Evolutionary conservation across 2,329 filamentous ascomycete species (phyloP).

Genomic region (Penicillium capsulatum): DNA sequence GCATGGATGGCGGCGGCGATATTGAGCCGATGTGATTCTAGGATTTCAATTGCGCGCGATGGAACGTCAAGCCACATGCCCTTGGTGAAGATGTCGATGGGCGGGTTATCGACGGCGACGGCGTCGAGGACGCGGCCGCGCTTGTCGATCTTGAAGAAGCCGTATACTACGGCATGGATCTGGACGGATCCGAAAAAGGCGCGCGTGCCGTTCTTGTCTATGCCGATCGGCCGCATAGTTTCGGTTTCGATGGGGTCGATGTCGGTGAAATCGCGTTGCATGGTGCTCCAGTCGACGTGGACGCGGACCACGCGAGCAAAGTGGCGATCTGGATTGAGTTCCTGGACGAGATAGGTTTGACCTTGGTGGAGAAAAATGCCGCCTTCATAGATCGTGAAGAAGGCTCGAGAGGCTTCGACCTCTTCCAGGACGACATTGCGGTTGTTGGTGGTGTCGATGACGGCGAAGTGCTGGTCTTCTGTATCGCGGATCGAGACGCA

Average conservation of each 20-base stretch:
- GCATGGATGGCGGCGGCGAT: conserved; percentile 88
- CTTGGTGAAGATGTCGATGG: conserved; percentile 77
- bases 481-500: conserved; percentile 86
- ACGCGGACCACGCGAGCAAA: conserved; percentile 86
- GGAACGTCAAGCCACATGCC: conserved; percentile 97
- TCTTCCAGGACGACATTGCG: conserved; percentile 87
- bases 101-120: conserved; percentile 87
- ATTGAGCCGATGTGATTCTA: conserved; percentile 68
- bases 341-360: conserved; percentile 84
- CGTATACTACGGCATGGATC: conserved; percentile 84
- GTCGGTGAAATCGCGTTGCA: conserved; percentile 88
- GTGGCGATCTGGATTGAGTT: conserved; percentile 74
- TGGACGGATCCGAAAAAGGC: conserved; percentile 85
- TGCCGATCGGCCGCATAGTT: conserved; percentile 68
- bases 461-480: conserved; percentile 86
- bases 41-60: conserved; percentile 69
- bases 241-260: conserved; percentile 92
- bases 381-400: conserved; percentile 93
- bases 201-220: conserved; percentile 52
- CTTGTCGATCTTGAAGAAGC: conserved; percentile 95
- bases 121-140: conserved; percentile 82
- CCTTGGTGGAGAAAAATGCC: conserved; percentile 97
- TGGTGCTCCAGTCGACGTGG: conserved; percentile 90
- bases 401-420: conserved; percentile 90
- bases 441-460: conserved; percentile 77